Evolutionary conservation across 1,284 basidiomycete genomes (phyloP), one percentile per base, ranked within the genome.

Genomic region (Tilletia caries): DNA sequence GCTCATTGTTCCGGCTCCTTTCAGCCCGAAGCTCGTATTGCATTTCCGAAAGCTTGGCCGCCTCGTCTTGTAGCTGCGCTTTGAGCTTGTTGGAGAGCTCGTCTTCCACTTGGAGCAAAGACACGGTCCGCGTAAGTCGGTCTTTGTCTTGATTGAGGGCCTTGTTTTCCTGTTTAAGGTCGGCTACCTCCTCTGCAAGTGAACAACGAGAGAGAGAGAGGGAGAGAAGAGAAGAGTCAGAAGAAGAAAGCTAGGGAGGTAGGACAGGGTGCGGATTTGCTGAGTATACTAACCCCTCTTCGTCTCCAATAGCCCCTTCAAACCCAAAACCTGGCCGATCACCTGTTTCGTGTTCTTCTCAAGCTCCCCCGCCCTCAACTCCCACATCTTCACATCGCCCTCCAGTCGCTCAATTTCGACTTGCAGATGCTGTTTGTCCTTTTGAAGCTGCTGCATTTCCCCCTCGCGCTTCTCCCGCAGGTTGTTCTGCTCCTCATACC

Each of bases 251-350:
- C n/a, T n/a, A n/a, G n/a, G 25, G 46, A 20, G 6, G 46, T 6
- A 50, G 46, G 18, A 3, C 46, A 4, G 18, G 25, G 25, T 50
- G 5, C 18, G 46, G n/a, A n/a, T n/a, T n/a, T 50, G 5, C 46
- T 6, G 25, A 18, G 6, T 50, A 3, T 50, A 54, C 58, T 62
- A 8, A 62, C 58, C 58, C 29, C 34, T 62, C 58, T 62, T 62
- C 58, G 13, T 62, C 58, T 62, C 58, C 15, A 62, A 29, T 33
- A 62, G n/a, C 12, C 58, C 58, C 23, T 62, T 62, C 58, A 62
- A 23, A 3, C 29, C 58, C 2, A 34, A 10, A 18, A 29, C 58
- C 18, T 62, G 58, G 6, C 58, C 58, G 23, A 33, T 62, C 8
- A 15, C 34, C 29, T 62, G 29, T 29, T 29, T 33, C 58, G 32